Evolutionary conservation across 2,329 filamentous ascomycete species (phyloP).

Genomic region (Rhinocladiella similis): DNA sequence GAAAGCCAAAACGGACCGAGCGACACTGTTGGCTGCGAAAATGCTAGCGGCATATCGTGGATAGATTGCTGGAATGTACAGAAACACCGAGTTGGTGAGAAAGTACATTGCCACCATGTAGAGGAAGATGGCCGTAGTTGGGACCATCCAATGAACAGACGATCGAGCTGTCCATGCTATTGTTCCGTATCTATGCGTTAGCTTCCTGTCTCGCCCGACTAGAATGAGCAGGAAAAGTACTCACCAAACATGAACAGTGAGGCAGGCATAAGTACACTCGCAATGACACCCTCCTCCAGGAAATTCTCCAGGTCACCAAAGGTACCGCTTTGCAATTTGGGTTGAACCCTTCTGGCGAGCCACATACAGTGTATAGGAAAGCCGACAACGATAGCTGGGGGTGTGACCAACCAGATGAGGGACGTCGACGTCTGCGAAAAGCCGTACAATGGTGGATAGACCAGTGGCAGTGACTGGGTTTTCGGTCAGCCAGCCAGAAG

Average conservation of each 20-base stretch:
- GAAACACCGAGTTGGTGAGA: conserved; percentile 29
- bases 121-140: conserved; percentile 41
- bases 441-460: conserved; percentile 38
- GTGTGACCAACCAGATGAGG: conserved; percentile 33
- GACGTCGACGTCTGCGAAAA: conserved; percentile 1
- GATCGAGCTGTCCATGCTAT: conserved; percentile 55
- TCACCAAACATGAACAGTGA: conserved; percentile 27
- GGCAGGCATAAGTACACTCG: conserved; percentile 55
- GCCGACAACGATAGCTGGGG: conserved; percentile 1
- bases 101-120: conserved; percentile 32
- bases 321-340: not conserved
- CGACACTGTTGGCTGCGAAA: conserved; percentile 37
- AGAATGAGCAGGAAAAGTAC: not conserved
- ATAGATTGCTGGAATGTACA: conserved; percentile 40
- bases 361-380: conserved; percentile 39
- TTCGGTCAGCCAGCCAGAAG: conserved; percentile 49
- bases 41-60: conserved; percentile 37
- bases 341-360: conserved; percentile 2
- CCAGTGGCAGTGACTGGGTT: conserved; percentile 35
- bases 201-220: not conserved
- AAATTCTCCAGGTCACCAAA: conserved; percentile 3
- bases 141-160: conserved; percentile 40
- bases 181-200: no score
- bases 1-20: conserved; percentile 31
- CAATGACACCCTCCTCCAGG: not conserved